Evolutionary conservation across 129 eudicot species (phyloP), one percentile per base, ranked within the genome.

Genomic region (Rutidosis leptorrhynchoides): DNA sequence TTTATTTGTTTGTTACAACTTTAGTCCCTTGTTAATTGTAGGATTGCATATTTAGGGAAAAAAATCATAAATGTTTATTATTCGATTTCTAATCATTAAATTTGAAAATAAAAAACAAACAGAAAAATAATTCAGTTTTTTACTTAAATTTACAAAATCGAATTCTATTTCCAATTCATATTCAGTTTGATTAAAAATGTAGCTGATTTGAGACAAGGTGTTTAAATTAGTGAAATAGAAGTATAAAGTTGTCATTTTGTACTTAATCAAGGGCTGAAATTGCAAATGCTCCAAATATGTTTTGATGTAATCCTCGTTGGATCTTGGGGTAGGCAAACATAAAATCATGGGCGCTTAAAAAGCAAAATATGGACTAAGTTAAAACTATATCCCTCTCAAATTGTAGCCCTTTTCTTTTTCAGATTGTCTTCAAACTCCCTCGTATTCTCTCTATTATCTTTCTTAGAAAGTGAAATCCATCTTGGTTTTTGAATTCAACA

Each of bases 291-390:
- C 20, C 16, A 67, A 23, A 45, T 67, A 46, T 37, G 68, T 67
- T 28, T 59, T 25, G 64, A 5, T 64, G 66, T 64, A 55, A 73
- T 73, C 66, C 55, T 74, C 67, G 79, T 74, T 74, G 78, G 78
- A 74, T 65, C 66, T 64, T 26, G 77, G 77, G 77, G 77, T 17
- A 64, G 78, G 42, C 72, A 64, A 70, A 68, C 65, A 5, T 55
- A 71, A 59, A 59, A 27, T 19, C 24, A 9, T 71, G 72, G 64
- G 29, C 23, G 49, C 61, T 42, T 65, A 48, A 65, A 74, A 74
- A 74, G 61, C 43, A 32, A n/a, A n/a, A n/a, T n/a, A n/a, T n/a
- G n/a, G n/a, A n/a, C n/a, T 24, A 68, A 60, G 49, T 75, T 68
- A 43, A 68, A 75, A 17, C 49, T 60, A 24, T 20, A 51, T 75